Evolutionary conservation across 148 eudicot species (phyloP), one percentile per base, ranked within the genome.

Genomic region (Suaeda aralocaspica): DNA sequence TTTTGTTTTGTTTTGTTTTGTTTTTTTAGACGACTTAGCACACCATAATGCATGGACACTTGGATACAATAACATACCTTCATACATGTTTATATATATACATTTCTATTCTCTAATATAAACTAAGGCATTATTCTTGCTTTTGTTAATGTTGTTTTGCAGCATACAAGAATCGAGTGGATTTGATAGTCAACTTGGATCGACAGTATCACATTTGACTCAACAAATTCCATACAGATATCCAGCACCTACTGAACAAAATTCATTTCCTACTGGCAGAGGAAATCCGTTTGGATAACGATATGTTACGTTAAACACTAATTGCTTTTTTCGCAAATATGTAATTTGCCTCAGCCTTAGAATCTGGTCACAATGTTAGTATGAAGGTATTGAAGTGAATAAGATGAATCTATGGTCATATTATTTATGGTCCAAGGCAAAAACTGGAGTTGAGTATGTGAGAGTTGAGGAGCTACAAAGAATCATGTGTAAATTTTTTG

Each of bases 261-360:
- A 69, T 72, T 76, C 88, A 49, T 77, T 49, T 36, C 62, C 84
- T 9, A 70, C 79, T 24, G 26, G 78, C 9, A 82, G 82, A 61
- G 83, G 87, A 72, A 89, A 89, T 70, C 96, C 96, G 58, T 89
- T 89, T 69, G 88, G 81, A 44, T 87, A 82, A 76, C n/a, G n/a
- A n/a, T 5, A 51, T 44, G 52, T 14, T n/a, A 44, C 13, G 24
- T 9, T 24, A 5, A 63, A 41, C 24, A 34, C 19, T 10, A 33
- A 9, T 14, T 22, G 13, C 13, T 25, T 14, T 36, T 44, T 34
- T 21, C 2, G 30, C 31, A 5, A 18, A 6, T 13, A 19, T 45
- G 58, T 30, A 29, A 30, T 60, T 28, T 21, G 4, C 30, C 30
- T 19, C 18, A 26, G 55, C 25, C 21, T 26, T 13, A 7, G 12